A percentile compares a stretch with the other conserved stretches of the same genome.
phyloP scores from a whole-genome alignment of 331 rosid genomes.

The Malus hybrid region DNA sequence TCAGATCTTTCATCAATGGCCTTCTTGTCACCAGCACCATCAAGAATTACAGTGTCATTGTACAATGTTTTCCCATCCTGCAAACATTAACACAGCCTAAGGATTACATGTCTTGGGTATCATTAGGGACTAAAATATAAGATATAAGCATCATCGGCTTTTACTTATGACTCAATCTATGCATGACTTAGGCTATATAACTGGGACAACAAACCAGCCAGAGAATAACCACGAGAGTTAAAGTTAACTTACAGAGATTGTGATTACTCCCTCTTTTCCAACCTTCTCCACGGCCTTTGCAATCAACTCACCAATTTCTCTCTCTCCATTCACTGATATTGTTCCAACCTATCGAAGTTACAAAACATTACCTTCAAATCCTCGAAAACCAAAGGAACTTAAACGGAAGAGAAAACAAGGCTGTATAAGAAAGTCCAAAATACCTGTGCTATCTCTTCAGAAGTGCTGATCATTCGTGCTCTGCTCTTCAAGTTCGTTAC shows the following conservation, averaged over 20 bases:
- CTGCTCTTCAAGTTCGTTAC: conserved; percentile 80
- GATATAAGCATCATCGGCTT: background rate
- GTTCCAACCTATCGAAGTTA: conserved; percentile 60
- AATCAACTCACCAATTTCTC: conserved; percentile 88
- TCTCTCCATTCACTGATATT: conserved; percentile 81
- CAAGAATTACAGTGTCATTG: conserved; percentile 83
- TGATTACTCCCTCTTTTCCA: conserved; percentile 91
- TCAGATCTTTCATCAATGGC: conserved; percentile 77
- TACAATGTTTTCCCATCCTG: conserved; percentile 86
- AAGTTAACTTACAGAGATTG: conserved; percentile 57
- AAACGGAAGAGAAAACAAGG: background rate
- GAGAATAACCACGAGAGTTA: background rate
- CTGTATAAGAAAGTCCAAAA: background rate
- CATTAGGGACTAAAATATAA: background rate
- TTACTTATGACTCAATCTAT: background rate
- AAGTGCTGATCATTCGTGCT: conserved; percentile 82
- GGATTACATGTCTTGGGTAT: background rate
- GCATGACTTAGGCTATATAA: background rate
- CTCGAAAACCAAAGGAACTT: background rate
- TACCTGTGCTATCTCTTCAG: conserved; percentile 94
- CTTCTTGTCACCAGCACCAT: conserved; percentile 86
- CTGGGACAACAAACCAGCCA: background rate
- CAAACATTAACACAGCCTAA: conserved; percentile 15
- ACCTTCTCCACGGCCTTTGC: conserved; percentile 97
- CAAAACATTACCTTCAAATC: background rate